Evolutionary conservation across 108 stramenopile species (phyloP).

Genomic region (Stephanodiscus minutulus): DNA sequence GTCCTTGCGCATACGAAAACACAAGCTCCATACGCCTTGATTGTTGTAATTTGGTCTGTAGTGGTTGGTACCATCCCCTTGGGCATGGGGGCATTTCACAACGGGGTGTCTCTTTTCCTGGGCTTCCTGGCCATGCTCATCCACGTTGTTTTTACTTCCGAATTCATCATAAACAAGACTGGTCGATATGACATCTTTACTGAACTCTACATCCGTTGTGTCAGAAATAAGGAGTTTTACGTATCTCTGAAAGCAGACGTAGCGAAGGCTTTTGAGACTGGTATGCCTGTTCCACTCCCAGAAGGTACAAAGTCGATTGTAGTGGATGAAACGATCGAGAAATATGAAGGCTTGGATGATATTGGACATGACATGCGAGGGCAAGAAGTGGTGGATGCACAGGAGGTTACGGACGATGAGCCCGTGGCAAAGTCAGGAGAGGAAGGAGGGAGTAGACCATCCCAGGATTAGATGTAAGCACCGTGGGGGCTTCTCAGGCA

Average conservation of each 20-base stretch:
- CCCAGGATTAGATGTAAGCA: too few species aligned
- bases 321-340: not conserved
- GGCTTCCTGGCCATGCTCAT: constrained; percentile 35
- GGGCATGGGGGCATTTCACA: constrained; percentile 25
- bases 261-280: constrained; percentile 26
- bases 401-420: too few species aligned
- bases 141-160: constrained; percentile 24
- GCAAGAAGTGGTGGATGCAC: too few species aligned
- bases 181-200: constrained; percentile 46
- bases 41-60: constrained; percentile 44
- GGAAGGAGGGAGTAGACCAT: too few species aligned
- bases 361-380: too few species aligned
- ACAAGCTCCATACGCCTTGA: constrained; percentile 70
- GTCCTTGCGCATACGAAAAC: constrained; percentile 66
- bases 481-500: too few species aligned
- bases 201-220: constrained; percentile 30
- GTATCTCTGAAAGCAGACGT: constrained; percentile 15
- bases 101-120: constrained; percentile 29
- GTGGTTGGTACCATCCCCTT: constrained; percentile 52
- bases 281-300: constrained; percentile 12
- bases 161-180: constrained; percentile 35
- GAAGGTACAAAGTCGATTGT: not conserved
- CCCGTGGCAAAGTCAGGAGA: too few species aligned
- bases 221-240: constrained; percentile 11
- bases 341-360: too few species aligned